Evolutionary conservation across 2,329 filamentous ascomycete genomes (phyloP).

Genomic region (Trichocomaceae sp.): DNA sequence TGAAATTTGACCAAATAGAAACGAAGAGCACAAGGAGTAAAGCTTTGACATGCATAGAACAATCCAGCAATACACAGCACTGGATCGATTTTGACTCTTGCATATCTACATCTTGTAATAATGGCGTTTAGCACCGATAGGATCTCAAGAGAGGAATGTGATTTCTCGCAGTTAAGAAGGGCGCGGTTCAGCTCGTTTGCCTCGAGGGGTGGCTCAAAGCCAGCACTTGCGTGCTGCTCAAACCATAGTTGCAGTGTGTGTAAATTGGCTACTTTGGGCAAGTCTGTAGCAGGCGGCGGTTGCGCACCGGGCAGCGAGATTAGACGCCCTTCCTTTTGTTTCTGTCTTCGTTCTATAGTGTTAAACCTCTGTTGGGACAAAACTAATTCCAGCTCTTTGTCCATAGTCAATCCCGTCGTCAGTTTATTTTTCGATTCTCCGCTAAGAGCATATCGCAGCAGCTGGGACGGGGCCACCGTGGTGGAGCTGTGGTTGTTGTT

Average conservation of each 20-base stretch:
- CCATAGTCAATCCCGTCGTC: slow-evolving; percentile 6
- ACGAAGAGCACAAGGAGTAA: slow-evolving; percentile 25
- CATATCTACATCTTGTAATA: slow-evolving; percentile 21
- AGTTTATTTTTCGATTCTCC: slow-evolving; percentile 12
- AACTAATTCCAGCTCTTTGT: slow-evolving; percentile 14
- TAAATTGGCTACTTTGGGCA: slow-evolving; percentile 2
- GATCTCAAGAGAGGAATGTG: slow-evolving; percentile 26
- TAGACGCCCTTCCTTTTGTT: not conserved
- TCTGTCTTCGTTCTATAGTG: not conserved
- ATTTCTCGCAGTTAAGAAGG: slow-evolving; percentile 21
- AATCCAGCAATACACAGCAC: slow-evolving; percentile 23
- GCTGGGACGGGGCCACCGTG: slow-evolving; percentile 22
- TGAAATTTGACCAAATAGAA: slow-evolving; percentile 21
- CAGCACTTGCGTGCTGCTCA: slow-evolving; percentile 20
- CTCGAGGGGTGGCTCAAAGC: not conserved
- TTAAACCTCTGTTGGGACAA: not conserved
- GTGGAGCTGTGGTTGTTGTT: slow-evolving; percentile 3
- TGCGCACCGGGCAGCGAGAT: slow-evolving; percentile 1
- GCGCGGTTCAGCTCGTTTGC: slow-evolving; percentile 14
- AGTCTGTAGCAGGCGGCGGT: not conserved
- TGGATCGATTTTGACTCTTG: slow-evolving; percentile 14
- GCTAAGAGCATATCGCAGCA: slow-evolving; percentile 29
- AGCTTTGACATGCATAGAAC: slow-evolving; percentile 25
- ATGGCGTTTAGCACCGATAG: slow-evolving; percentile 27
- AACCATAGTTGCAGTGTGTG: slow-evolving; percentile 19